Evolutionary conservation across 2,329 filamentous ascomycete species (phyloP), one percentile per base, ranked within the genome.

Genomic region (Trichoderma sp.): DNA sequence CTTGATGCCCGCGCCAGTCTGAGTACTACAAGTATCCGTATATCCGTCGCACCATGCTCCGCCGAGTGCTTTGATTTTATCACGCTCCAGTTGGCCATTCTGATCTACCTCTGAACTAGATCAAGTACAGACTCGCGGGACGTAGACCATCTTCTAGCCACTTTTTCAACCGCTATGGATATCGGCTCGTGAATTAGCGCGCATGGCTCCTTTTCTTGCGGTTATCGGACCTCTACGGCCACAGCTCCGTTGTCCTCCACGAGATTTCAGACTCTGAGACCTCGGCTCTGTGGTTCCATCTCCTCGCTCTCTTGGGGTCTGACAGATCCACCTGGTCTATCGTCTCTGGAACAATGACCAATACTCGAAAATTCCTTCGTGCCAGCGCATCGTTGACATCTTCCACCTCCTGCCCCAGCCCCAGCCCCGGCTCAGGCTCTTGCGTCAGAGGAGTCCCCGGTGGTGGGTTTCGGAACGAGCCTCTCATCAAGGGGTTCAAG

Each of bases 311-410:
- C 58, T 85, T 84, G 0, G 90, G 87, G 75, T 93, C 86, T 68
- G 86, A 89, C 65, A 96, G 79, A 77, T 96, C 91, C 18, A 91
- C 83, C 74, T 86, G 84, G 77, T 97, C 94, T 24, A 96, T 89
- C 77, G 91, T 88, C 10, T 91, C 87, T 0, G 93, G 93, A 70
- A 90, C 86, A 73, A 97, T 90, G 54, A 96, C 88, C n/a, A 94
- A 89, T 3, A 97, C 90, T 30, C 93, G 84, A 77, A 97, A 97
- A 77, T 96, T 92, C 72, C 81, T 81, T 73, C 93, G 84, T 51
- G 93, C 92, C 67, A 90, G 79, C 39, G 82, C 78, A 71, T 98
- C 93, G 55, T 92, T 80, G 6, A 96, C 79, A 74, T 91, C 88
- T 21, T 87, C 84, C 18, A 96, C 89, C 78, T 88, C 89, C 77